Evolutionary conservation across 306 rosid species (phyloP).

Genomic region (barrel medic (Medicago truncatula)): DNA sequence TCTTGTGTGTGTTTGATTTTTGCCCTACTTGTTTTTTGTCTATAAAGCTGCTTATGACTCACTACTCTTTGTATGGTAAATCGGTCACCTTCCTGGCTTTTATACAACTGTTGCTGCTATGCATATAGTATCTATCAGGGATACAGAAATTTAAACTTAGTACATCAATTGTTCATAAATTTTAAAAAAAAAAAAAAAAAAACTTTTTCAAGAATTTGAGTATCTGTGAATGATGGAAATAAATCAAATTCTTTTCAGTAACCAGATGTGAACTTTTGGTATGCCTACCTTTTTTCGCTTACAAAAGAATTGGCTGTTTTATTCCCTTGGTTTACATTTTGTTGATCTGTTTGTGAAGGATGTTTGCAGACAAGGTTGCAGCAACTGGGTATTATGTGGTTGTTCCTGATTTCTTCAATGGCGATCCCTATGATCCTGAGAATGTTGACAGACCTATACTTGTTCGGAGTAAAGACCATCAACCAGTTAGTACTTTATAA

Average conservation of each 20-base stretch:
- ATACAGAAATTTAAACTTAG: background rate
- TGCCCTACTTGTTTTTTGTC: constrained; percentile 24
- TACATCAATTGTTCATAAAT: background rate
- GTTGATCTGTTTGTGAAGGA: constrained; percentile 51
- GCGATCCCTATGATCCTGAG: constrained; percentile 56
- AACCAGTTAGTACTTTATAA: constrained; percentile 47
- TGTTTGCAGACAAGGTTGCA: constrained; percentile 74
- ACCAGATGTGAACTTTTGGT: background rate
- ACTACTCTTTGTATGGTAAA: constrained; percentile 11
- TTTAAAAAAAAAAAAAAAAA: too few species aligned
- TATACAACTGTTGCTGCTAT: background rate
- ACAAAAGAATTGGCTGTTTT: too few species aligned
- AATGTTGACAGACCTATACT: constrained; percentile 49
- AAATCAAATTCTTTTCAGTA: background rate
- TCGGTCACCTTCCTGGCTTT: background rate
- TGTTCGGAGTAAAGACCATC: constrained; percentile 64
- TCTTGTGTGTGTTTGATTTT: constrained; percentile 18
- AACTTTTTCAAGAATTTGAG: background rate
- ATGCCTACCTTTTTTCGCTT: too few species aligned
- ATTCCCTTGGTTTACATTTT: background rate
- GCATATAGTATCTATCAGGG: too few species aligned
- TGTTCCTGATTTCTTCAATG: constrained; percentile 66
- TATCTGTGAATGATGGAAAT: background rate
- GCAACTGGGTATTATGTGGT: constrained; percentile 64
- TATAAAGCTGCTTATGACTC: constrained; percentile 40